Conservation (phyloP, 495 filamentous ascomycete genomes). For the Neurospora sp. region DNA sequence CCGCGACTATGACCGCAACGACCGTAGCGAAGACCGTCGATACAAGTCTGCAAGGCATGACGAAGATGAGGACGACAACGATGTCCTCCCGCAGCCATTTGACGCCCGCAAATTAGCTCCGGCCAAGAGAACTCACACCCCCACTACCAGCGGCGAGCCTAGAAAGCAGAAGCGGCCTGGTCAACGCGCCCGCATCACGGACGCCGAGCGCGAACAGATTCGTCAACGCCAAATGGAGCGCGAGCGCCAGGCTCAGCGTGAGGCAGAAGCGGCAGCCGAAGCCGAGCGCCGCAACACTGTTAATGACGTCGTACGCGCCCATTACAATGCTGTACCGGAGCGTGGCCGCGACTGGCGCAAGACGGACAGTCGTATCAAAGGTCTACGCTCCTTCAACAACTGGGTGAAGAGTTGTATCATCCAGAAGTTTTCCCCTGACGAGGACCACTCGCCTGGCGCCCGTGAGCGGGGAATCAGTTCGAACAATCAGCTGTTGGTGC, state of each 20-base stretch:
- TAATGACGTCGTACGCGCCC: slow-evolving; percentile 77
- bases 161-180: slow-evolving; percentile 83
- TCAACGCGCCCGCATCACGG: slow-evolving; percentile 64
- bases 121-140: slow-evolving; percentile 38
- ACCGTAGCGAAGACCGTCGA: not conserved
- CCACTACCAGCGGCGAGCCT: slow-evolving; percentile 30
- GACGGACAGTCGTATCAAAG: slow-evolving; percentile 88
- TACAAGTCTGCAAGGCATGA: slow-evolving; percentile 1
- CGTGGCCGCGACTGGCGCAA: slow-evolving; percentile 90
- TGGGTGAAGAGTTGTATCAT: slow-evolving; percentile 97
- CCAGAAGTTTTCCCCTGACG: slow-evolving; percentile 87
- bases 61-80: slow-evolving; percentile 10
- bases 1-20: slow-evolving; percentile 4
- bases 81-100: slow-evolving; percentile 44
- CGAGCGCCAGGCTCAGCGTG: slow-evolving; percentile 49
- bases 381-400: slow-evolving; percentile 90
- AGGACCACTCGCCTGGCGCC: slow-evolving; percentile 48
- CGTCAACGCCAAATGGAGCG: slow-evolving; percentile 56
- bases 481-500: slow-evolving; percentile 56
- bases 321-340: slow-evolving; percentile 94
- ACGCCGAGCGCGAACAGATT: slow-evolving; percentile 58
- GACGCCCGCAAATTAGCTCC: slow-evolving; percentile 45
- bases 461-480: slow-evolving; percentile 43
- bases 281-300: slow-evolving; percentile 41
- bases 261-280: slow-evolving; percentile 32